These are phyloP conservation scores for Begonia loranthoides DNA, from an alignment of 306 rosid genomes.

Conservation along the genomic window DNA sequence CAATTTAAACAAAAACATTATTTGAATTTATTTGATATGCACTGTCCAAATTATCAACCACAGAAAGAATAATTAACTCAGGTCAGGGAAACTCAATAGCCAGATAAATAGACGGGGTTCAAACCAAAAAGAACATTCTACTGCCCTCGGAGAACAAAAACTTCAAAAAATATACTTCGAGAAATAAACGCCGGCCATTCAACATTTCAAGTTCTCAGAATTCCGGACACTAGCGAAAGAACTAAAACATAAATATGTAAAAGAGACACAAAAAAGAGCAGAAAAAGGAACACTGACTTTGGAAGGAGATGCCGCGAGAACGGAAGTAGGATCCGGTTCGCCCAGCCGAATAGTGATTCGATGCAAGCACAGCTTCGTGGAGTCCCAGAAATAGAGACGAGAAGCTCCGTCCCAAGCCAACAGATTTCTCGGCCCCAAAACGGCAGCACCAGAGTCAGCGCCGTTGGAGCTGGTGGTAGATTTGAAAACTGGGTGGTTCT, in stretches of 20 bases:
- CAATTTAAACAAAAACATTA: too few species aligned
- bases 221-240: too few species aligned
- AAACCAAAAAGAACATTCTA: not conserved
- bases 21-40: too few species aligned
- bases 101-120: too few species aligned
- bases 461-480: constrained; percentile 6
- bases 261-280: not conserved
- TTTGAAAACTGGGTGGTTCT: constrained; percentile 58
- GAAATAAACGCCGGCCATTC: too few species aligned
- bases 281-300: constrained; percentile 31
- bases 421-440: constrained; percentile 30
- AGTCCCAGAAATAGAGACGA: constrained; percentile 83
- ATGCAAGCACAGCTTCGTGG: constrained; percentile 34
- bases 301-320: constrained; percentile 71
- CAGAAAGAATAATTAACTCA: too few species aligned
- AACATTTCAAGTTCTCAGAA: too few species aligned
- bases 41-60: too few species aligned
- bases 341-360: constrained; percentile 75
- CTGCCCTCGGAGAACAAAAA: not conserved
- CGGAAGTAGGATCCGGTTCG: constrained; percentile 70
- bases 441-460: constrained; percentile 4
- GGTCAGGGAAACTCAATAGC: too few species aligned
- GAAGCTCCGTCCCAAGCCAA: constrained; percentile 76
- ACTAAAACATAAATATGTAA: too few species aligned
- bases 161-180: not conserved